Conservation (phyloP, 805 yeast genomes). For the Candida chilensis region DNA sequence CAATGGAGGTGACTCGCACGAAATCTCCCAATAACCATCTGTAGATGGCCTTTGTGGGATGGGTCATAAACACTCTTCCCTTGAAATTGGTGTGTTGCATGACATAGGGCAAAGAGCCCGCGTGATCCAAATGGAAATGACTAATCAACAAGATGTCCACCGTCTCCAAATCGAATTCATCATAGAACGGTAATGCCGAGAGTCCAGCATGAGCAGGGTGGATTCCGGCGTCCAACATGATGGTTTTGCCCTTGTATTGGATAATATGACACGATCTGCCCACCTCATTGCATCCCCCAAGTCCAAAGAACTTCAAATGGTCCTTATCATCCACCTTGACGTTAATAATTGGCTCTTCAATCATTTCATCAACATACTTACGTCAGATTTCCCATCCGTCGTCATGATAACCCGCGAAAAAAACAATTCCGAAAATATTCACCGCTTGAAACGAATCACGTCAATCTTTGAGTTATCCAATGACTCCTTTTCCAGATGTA, state of each 20-base stretch:
- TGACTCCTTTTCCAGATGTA: too few relatives aligned
- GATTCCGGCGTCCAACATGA: conserved; percentile 97
- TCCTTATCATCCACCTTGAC: conserved; percentile 21
- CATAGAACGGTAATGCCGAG: conserved; percentile 89
- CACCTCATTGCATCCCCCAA: conserved; percentile 98
- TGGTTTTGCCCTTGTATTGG: conserved; percentile 86
- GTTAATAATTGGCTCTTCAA: too few relatives aligned
- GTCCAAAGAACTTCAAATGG: conserved; percentile 61
- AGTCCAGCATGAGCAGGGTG: conserved; percentile 93
- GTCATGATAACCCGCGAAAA: too few relatives aligned
- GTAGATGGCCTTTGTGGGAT: conserved; percentile 96
- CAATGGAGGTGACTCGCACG: conserved; percentile 73
- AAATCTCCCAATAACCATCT: conserved; percentile 93
- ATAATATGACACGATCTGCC: conserved; percentile 94
- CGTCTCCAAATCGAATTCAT: conserved; percentile 82
- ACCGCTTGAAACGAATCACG: too few relatives aligned
- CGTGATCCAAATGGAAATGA: conserved; percentile 96
- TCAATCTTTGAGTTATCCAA: too few relatives aligned
- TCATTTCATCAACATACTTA: too few relatives aligned
- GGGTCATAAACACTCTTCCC: conserved; percentile 98
- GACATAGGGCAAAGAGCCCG: conserved; percentile 95
- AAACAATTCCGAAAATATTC: too few relatives aligned
- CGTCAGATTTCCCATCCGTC: too few relatives aligned
- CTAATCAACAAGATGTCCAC: conserved; percentile 83
- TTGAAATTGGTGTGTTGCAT: conserved; percentile 94